Evolutionary conservation across 805 yeast species (phyloP), one percentile per base, ranked within the genome.

Genomic region (Wickerhamiella qilinensis): DNA sequence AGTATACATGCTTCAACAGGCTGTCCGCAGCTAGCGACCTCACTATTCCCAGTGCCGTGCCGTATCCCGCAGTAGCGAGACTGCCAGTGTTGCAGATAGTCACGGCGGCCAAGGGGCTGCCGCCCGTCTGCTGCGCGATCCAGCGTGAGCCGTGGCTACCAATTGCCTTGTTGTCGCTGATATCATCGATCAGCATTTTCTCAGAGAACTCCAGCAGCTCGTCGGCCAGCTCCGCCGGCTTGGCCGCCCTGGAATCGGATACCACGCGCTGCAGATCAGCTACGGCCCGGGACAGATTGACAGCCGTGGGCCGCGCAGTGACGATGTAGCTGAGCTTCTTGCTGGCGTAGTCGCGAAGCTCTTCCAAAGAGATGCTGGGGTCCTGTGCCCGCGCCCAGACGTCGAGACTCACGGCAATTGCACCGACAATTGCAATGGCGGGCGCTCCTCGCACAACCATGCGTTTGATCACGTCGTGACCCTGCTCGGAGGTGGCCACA

Each of bases 391-490:
- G 36, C 53, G 50, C 50, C 40, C 58, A 59, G 3, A 73, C 58
- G 46, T 88, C 95, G n/a, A 80, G 74, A 2, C 82, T 77, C 3
- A 88, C 69, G 2, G 94, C 72, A 43, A 86, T 68, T 1, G 85
- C 75, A 4, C 94, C 97, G 2, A 88, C 96, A 41, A 88, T 82
- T 44, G 96, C 96, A 54, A 88, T 88, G 1, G 97, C 97, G 0
- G 98, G 98, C 0, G 98, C 98, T 29, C 98, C 98, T 55, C 98
- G 69, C 3, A 93, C 96, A 51, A 82, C 85, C 98, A 88, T 88
- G 41, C 67, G 67, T 53, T 75, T 77, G 56, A 88, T 88, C n/a
- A 81, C 93, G 16, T 68, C 66, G 58, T 62, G 83, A 3, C 93
- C 96, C 55, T 78, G 85, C 35, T 76, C 76, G 37, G 82, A 73